A percentile compares a stretch with the other conserved stretches of the same genome.
Conservation (phyloP, 2,329 filamentous ascomycete species). For the Xylaria hypoxylon region DNA sequence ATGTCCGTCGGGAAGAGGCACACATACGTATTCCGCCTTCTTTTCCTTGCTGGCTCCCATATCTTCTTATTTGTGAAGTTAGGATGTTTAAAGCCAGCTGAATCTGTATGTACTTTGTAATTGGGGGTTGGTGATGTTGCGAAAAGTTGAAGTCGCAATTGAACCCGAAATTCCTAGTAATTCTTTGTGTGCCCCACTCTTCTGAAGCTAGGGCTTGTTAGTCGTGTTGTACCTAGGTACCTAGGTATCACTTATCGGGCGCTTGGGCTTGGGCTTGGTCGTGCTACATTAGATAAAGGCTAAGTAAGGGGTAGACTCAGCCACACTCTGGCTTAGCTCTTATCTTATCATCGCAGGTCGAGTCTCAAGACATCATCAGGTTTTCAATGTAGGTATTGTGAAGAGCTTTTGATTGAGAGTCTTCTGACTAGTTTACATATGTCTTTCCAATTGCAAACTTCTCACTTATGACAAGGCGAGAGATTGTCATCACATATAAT, state of each 20-base stretch:
- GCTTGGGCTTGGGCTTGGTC: too few species aligned
- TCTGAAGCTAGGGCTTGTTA: slow-evolving; percentile 32
- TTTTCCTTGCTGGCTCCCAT: slow-evolving; percentile 97
- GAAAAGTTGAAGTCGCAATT: slow-evolving; percentile 36
- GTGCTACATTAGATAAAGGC: too few species aligned
- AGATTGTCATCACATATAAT: slow-evolving; percentile 10
- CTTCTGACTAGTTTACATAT: neutral
- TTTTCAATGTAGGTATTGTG: neutral
- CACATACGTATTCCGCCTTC: slow-evolving; percentile 74
- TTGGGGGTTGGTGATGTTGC: slow-evolving; percentile 38
- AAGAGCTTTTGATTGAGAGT: slow-evolving; percentile 2
- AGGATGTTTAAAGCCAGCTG: slow-evolving; percentile 94
- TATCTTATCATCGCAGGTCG: neutral
- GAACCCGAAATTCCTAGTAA: slow-evolving; percentile 31
- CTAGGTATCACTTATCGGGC: slow-evolving; percentile 17
- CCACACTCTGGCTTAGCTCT: slow-evolving; percentile 12
- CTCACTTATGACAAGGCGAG: neutral
- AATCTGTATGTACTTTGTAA: slow-evolving; percentile 37
- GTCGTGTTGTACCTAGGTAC: slow-evolving; percentile 12
- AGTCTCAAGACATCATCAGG: too few species aligned
- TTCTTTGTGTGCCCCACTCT: slow-evolving; percentile 40
- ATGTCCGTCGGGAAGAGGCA: neutral
- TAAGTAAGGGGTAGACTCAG: neutral
- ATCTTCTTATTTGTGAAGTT: slow-evolving; percentile 94
- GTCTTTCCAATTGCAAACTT: neutral